Conservation (phyloP, 352 stramenopile species). For the Thraustochytrium striatum region DNA sequence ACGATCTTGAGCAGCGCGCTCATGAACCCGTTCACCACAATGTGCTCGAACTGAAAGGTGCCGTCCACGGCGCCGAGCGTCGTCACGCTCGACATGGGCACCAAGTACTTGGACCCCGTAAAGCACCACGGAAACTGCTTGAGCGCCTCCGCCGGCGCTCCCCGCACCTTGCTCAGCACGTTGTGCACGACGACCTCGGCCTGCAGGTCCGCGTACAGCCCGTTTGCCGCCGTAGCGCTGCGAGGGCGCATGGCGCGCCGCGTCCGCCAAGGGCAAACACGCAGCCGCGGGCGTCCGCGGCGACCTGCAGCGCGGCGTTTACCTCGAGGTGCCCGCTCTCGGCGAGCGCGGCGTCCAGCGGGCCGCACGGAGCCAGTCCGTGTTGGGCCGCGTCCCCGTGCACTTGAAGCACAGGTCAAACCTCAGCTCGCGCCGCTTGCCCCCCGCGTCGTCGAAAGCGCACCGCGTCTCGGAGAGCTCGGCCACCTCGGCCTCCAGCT, state of each 20-base stretch:
- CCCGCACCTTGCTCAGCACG: background rate
- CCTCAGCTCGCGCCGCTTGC: background rate
- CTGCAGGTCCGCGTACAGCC: conserved; percentile 28
- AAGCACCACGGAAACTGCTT: background rate
- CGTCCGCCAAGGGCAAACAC: conserved; percentile 14
- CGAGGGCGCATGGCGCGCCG: conserved; percentile 1
- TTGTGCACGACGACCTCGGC: conserved; percentile 16
- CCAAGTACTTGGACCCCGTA: background rate
- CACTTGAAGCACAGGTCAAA: conserved; percentile 43
- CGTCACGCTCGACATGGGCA: conserved; percentile 29
- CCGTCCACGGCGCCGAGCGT: conserved; percentile 3
- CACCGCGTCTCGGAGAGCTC: background rate
- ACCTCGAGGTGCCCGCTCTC: background rate
- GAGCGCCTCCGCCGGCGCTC: background rate
- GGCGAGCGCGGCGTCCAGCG: background rate
- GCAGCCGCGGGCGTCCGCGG: background rate
- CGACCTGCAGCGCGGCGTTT: conserved; percentile 16
- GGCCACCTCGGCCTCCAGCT: background rate
- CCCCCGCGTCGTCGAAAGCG: background rate
- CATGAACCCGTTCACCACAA: conserved; percentile 51
- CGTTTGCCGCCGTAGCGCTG: background rate
- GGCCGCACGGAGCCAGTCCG: background rate
- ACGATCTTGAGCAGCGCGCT: conserved; percentile 64
- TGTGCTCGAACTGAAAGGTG: background rate
- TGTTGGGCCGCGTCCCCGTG: conserved; percentile 14